Percentiles rank a stretch among this genome's conserved stretches.
These are phyloP conservation scores for Pezicula neosporulosa DNA, from an alignment of 2,329 filamentous ascomycete species.

Conservation along the genomic window DNA sequence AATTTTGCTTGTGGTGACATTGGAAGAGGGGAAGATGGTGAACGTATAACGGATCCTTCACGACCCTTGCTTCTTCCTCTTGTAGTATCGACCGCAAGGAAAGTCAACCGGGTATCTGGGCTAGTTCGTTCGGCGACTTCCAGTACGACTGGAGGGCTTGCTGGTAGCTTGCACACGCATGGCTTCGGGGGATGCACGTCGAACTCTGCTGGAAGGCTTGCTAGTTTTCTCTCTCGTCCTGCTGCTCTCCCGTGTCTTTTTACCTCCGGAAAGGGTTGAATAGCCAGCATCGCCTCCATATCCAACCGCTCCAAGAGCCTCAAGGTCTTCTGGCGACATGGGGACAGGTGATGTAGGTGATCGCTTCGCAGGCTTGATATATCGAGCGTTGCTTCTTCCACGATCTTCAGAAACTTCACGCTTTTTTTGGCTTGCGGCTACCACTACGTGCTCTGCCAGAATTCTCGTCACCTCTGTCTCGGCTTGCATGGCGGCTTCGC, in stretches of 20 bases:
- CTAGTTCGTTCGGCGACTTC: constrained; percentile 33
- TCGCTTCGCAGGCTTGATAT: constrained; percentile 73
- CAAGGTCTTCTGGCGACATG: constrained; percentile 87
- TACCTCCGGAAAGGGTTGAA: constrained; percentile 20
- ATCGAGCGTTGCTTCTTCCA: constrained; percentile 61
- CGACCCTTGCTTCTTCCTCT: constrained; percentile 59
- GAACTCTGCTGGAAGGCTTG: constrained; percentile 29
- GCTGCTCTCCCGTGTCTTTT: constrained; percentile 16
- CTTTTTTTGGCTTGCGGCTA: constrained; percentile 43
- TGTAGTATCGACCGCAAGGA: constrained; percentile 34
- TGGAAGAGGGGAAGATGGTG: constrained; percentile 78
- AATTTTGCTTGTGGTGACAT: constrained; percentile 59
- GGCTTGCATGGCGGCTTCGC: constrained; percentile 43
- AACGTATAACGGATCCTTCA: constrained; percentile 57
- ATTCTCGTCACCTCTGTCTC: constrained; percentile 43
- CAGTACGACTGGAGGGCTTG: constrained; percentile 34
- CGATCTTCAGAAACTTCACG: constrained; percentile 68
- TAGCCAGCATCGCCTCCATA: constrained; percentile 26
- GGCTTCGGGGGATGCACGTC: constrained; percentile 23
- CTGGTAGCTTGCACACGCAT: constrained; percentile 8
- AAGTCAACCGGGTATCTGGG: constrained; percentile 27
- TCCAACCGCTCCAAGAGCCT: constrained; percentile 47
- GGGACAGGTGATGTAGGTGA: constrained; percentile 90
- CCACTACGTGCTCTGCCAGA: constrained; percentile 39
- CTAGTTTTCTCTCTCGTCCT: constrained; percentile 29